These are phyloP conservation scores for Trichoderma koningii DNA, from an alignment of 2,329 filamentous ascomycete genomes.

Conservation along the genomic window DNA sequence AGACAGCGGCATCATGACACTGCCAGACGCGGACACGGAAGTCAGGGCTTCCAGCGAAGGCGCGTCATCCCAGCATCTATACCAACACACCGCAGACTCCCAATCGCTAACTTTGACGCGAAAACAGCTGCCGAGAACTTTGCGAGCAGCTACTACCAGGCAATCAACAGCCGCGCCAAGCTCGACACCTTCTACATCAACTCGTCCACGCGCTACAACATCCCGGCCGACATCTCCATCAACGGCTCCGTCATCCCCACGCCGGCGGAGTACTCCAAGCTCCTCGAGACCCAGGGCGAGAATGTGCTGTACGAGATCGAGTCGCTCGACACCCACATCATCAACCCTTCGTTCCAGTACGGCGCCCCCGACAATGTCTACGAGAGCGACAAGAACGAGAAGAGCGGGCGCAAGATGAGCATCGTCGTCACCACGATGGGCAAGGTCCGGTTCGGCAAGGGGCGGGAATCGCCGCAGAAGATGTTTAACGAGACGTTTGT, in stretches of 20 bases:
- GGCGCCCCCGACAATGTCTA: constrained; percentile 54
- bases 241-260: constrained; percentile 71
- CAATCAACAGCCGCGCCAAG: constrained; percentile 64
- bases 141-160: constrained; percentile 71
- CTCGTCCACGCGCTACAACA: constrained; percentile 53
- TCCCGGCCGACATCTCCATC: constrained; percentile 72
- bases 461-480: constrained; percentile 62
- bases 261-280: constrained; percentile 65
- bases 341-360: constrained; percentile 67
- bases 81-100: too few species aligned
- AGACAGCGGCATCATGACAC: constrained; percentile 36
- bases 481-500: constrained; percentile 81
- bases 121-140: constrained; percentile 68
- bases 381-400: constrained; percentile 47
- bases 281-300: constrained; percentile 65
- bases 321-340: constrained; percentile 73
- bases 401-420: constrained; percentile 62
- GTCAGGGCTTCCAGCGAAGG: constrained; percentile 52
- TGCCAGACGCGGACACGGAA: constrained; percentile 47
- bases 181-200: constrained; percentile 73
- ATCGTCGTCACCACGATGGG: constrained; percentile 75
- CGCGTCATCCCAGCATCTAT: constrained; percentile 29
- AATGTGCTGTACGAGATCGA: constrained; percentile 70
- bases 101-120: constrained; percentile 9
- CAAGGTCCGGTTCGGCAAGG: constrained; percentile 67